Evolutionary conservation across 306 rosid species (phyloP).

Genomic region (Casuarina cunninghamiana): DNA sequence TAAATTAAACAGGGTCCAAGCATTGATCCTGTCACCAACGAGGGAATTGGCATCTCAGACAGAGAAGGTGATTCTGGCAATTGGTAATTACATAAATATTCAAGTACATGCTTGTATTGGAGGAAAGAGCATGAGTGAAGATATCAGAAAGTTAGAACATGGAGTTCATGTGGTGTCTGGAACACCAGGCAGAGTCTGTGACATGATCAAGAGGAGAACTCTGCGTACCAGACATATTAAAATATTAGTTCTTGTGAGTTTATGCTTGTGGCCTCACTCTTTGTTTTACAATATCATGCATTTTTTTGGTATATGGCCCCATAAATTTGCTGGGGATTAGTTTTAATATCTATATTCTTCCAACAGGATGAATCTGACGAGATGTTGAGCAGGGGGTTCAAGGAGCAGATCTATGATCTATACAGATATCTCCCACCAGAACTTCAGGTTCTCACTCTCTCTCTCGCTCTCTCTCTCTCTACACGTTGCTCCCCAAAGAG

Average conservation of each 20-base stretch:
- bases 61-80: conserved; percentile 85
- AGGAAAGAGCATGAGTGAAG: conserved; percentile 96
- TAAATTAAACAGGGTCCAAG: conserved; percentile 65
- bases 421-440: conserved; percentile 99
- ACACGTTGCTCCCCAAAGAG: neutral
- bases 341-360: neutral
- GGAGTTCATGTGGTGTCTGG: conserved; percentile 99
- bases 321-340: neutral
- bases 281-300: neutral
- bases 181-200: conserved; percentile 98
- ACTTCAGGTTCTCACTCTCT: conserved; percentile 74
- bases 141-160: conserved; percentile 87
- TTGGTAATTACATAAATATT: conserved; percentile 87
- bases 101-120: conserved; percentile 95
- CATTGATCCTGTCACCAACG: conserved; percentile 88
- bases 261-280: conserved; percentile 5
- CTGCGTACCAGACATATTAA: conserved; percentile 91
- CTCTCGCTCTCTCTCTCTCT: neutral
- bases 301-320: neutral
- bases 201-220: conserved; percentile 97
- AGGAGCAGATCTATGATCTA: conserved; percentile 97
- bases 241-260: conserved; percentile 73
- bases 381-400: conserved; percentile 99
- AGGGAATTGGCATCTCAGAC: conserved; percentile 96
- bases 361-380: conserved; percentile 97